Conservation (phyloP, 345 rosid species). For the Carallia pectinifolia region DNA sequence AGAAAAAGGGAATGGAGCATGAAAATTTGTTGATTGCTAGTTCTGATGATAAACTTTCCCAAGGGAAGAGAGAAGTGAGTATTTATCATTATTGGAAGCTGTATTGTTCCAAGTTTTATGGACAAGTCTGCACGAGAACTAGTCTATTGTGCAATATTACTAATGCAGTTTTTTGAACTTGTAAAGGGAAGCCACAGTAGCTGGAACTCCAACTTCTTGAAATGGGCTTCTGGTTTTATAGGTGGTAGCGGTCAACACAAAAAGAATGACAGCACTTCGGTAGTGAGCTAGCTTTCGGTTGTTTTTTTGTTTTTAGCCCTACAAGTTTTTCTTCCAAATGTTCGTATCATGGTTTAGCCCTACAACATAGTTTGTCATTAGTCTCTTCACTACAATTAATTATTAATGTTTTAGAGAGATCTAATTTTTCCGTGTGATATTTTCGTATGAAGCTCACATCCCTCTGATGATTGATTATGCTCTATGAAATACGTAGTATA, state of each 20-base stretch:
- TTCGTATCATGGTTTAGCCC: neutral
- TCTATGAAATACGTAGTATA: too few relatives aligned
- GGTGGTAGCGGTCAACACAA: slow-evolving; percentile 61
- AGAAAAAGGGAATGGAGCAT: slow-evolving; percentile 90
- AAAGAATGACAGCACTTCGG: slow-evolving; percentile 33
- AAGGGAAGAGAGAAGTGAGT: slow-evolving; percentile 50
- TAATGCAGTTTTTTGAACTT: slow-evolving; percentile 16
- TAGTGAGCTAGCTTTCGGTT: slow-evolving; percentile 33
- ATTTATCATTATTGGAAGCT: slow-evolving; percentile 8
- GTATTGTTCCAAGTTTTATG: slow-evolving; percentile 5
- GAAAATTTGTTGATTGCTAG: slow-evolving; percentile 73
- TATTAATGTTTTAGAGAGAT: too few relatives aligned
- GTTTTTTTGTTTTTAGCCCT: neutral
- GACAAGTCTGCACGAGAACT: neutral
- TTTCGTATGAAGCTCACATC: too few relatives aligned
- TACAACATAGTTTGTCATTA: too few relatives aligned
- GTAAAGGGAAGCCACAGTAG: slow-evolving; percentile 41
- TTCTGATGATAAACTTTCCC: slow-evolving; percentile 50
- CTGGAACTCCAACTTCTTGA: slow-evolving; percentile 90
- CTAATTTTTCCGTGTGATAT: too few relatives aligned
- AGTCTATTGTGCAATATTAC: slow-evolving; percentile 8
- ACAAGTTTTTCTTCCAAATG: neutral
- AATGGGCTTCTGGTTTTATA: slow-evolving; percentile 93
- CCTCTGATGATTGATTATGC: too few relatives aligned
- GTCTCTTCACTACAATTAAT: too few relatives aligned